phyloP scores from a whole-genome alignment of 345 rosid species.

The Citrus cavaleriei region DNA sequence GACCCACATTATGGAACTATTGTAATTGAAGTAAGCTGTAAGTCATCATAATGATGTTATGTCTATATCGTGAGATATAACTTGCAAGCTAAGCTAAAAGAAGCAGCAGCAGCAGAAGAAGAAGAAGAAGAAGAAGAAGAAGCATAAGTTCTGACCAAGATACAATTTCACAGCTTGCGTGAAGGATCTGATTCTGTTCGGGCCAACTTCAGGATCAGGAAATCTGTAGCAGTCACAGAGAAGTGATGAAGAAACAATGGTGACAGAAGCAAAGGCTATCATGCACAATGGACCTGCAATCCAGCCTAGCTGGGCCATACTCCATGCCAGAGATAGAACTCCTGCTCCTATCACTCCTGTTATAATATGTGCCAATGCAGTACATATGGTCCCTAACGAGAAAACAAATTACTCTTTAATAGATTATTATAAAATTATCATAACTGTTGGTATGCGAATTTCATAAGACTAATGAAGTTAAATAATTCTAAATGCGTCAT shows the following conservation, averaged over 20 bases:
- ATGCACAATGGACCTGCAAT: constrained; percentile 55
- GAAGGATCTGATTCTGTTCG: constrained; percentile 38
- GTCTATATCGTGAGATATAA: not conserved
- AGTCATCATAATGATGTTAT: not conserved
- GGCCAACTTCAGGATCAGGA: constrained; percentile 53
- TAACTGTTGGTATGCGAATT: not conserved
- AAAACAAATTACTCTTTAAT: not conserved
- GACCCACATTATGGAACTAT: not conserved
- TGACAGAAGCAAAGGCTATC: constrained; percentile 42
- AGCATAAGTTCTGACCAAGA: constrained; percentile 35
- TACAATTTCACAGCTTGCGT: constrained; percentile 46
- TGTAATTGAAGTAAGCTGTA: not conserved
- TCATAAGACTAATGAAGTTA: not conserved
- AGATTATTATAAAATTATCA: not conserved
- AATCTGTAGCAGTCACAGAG: constrained; percentile 51
- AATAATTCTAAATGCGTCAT: not conserved
- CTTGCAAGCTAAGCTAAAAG: not conserved
- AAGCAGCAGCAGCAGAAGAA: not conserved
- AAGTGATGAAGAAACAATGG: constrained; percentile 44
- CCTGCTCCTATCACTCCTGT: constrained; percentile 85
- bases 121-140: not conserved
- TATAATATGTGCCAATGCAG: constrained; percentile 62
- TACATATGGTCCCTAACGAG: constrained; percentile 47
- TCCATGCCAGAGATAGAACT: constrained; percentile 76
- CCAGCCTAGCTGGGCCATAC: constrained; percentile 71